Evolutionary conservation across 306 rosid species (phyloP), one percentile per base, ranked within the genome.

Genomic region (Alnus rubra): DNA sequence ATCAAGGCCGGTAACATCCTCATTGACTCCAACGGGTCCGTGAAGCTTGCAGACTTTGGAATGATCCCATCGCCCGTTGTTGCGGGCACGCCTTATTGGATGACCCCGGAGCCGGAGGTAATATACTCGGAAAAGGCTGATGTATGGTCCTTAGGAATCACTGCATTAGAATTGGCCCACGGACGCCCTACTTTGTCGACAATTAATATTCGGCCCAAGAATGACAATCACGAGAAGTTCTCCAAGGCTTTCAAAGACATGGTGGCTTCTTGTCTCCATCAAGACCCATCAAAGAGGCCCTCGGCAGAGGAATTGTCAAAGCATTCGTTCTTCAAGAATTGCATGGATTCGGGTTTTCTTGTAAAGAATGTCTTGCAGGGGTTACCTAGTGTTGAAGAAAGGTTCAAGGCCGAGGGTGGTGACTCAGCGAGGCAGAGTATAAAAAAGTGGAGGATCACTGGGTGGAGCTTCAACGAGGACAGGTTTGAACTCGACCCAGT

Each of bases 391-490:
- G 88, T 93, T 13, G 94, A 89, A 71, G 89, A 87, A 9, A 79
- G 92, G 80, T 93, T 88, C 62, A 84, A 50, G 35, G 81, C 12
- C 0, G 69, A 86, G 0, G 88, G 58, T 11, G 84, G 70, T 0
- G 75, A 76, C 0, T 39, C 15, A 5, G 4, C 0, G 28, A 23
- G 28, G 28, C 13, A 14, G 12, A 73, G 52, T 9, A 75, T 52
- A 6, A 80, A 76, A 56, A 50, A 45, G 4, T 79, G 91, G 70
- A 90, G 90, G 75, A 87, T 93, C 4, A 89, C 88, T 55, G 90
- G 90, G 9, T 91, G 94, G 96, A 87, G 89, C 70, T 93, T 88
- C 82, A 88, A 90, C 53, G 91, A 90, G 81, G 91, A 90, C 0
- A 88, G 84, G 2, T 82, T 92, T 65, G 55, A 85, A 15, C 87